Percentiles rank a stretch among this genome's conserved stretches.
phyloP scores from a whole-genome alignment of 2,329 filamentous ascomycete species.

The Laburnicola sp. region DNA sequence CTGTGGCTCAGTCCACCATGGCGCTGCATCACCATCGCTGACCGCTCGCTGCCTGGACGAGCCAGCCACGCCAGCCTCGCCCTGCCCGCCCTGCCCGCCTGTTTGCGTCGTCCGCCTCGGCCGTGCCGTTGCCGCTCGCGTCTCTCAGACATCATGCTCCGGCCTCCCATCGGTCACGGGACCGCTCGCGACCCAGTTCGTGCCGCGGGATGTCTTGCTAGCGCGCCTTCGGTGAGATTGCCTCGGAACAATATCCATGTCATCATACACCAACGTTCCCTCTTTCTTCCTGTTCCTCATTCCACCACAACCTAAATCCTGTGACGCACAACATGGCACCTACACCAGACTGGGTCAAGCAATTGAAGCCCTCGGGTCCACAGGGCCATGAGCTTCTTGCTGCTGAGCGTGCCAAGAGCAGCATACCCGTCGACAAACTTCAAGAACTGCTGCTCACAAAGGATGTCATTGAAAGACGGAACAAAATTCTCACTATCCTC shows the following conservation, averaged over 20 bases:
- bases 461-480: constrained; percentile 63
- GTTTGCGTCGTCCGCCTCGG: too few relatives aligned
- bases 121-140: too few relatives aligned
- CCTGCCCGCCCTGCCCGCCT: too few relatives aligned
- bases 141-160: too few relatives aligned
- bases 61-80: too few relatives aligned
- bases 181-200: too few relatives aligned
- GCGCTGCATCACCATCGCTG: too few relatives aligned
- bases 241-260: not conserved
- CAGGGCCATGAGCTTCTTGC: constrained; percentile 70
- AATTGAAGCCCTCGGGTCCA: constrained; percentile 65
- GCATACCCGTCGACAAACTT: constrained; percentile 67
- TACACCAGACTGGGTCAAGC: constrained; percentile 67
- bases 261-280: constrained; percentile 3
- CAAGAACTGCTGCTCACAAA: constrained; percentile 71
- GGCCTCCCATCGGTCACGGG: too few relatives aligned
- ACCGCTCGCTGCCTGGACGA: too few relatives aligned
- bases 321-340: constrained; percentile 33
- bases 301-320: constrained; percentile 5
- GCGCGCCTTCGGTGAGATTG: too few relatives aligned
- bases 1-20: too few relatives aligned
- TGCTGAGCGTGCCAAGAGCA: constrained; percentile 69
- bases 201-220: too few relatives aligned
- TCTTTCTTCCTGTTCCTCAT: constrained; percentile 14
- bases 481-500: constrained; percentile 65